Percentiles rank a stretch among this genome's conserved stretches.
Evolutionary conservation across 2,329 filamentous ascomycete genomes (phyloP).

Genomic region (Aspergillus sp.): DNA sequence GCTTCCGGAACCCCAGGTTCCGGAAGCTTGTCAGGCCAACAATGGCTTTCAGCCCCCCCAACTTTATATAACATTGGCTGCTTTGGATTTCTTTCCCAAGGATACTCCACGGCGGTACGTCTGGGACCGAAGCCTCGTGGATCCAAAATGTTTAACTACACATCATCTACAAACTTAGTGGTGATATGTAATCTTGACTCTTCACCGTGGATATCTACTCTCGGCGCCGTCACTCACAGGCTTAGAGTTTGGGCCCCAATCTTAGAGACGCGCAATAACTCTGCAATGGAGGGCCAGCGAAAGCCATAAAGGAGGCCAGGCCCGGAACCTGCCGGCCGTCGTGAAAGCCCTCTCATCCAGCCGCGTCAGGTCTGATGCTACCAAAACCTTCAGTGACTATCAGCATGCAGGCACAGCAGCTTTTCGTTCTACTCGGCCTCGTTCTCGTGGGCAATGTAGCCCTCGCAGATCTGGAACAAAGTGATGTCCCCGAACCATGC

Average conservation of each 20-base stretch:
- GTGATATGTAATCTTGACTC: neutral
- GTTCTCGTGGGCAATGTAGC: conserved; percentile 23
- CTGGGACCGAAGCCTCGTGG: neutral
- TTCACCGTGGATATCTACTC: neutral
- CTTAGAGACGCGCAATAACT: neutral
- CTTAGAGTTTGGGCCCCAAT: neutral
- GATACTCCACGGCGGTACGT: neutral
- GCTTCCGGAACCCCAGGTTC: too few species aligned
- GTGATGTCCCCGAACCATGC: conserved; percentile 30
- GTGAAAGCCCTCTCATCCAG: neutral
- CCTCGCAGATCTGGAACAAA: conserved; percentile 25
- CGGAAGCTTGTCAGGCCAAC: too few species aligned
- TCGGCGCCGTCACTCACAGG: conserved; percentile 4
- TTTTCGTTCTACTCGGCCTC: conserved; percentile 25
- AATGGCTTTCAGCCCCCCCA: neutral
- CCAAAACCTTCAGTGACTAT: neutral
- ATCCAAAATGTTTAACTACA: neutral
- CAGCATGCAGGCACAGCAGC: conserved; percentile 16
- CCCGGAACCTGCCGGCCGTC: neutral
- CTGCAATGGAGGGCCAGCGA: neutral
- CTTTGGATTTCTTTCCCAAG: neutral
- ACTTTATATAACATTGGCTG: neutral
- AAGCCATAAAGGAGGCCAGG: neutral
- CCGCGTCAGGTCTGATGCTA: neutral
- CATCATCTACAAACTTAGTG: neutral